Evolutionary conservation across 148 eudicot species (phyloP).

Genomic region (Persicaria maculosa): DNA sequence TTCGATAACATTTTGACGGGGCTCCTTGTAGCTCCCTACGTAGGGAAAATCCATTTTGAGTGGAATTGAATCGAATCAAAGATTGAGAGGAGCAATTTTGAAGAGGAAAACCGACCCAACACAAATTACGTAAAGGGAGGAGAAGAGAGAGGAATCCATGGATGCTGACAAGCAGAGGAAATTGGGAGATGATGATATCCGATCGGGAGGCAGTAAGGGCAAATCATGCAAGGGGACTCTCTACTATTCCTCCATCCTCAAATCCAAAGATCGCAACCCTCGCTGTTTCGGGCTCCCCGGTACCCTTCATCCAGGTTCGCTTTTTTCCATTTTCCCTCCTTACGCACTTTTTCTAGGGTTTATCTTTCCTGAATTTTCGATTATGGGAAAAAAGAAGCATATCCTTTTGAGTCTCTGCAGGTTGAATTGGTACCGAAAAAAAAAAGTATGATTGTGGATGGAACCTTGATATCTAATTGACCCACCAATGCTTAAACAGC

Average conservation of each 20-base stretch:
- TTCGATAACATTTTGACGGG: too few species aligned
- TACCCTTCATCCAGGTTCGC: conserved; percentile 62
- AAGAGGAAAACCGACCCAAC: neutral
- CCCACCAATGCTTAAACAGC: neutral
- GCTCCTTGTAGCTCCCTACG: too few species aligned
- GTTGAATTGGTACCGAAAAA: neutral
- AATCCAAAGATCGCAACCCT: conserved; percentile 69
- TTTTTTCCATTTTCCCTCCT: neutral
- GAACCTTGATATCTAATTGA: neutral
- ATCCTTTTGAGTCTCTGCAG: neutral
- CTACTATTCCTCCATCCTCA: conserved; percentile 68
- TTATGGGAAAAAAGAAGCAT: neutral
- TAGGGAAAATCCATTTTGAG: too few species aligned
- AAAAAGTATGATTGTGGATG: neutral
- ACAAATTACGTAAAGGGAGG: neutral
- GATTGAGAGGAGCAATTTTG: neutral
- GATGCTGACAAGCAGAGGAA: conserved; percentile 6
- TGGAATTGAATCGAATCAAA: too few species aligned
- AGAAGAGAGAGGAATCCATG: conserved; percentile 2
- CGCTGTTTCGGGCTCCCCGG: conserved; percentile 76
- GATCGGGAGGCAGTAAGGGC: conserved; percentile 21
- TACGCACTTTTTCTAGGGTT: neutral
- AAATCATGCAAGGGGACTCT: conserved; percentile 80
- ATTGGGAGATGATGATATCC: neutral
- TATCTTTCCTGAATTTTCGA: neutral